Percentiles rank a stretch among this genome's conserved stretches.
Evolutionary conservation across 1,284 basidiomycete genomes (phyloP).

Genomic region (Albatrellus sp.): DNA sequence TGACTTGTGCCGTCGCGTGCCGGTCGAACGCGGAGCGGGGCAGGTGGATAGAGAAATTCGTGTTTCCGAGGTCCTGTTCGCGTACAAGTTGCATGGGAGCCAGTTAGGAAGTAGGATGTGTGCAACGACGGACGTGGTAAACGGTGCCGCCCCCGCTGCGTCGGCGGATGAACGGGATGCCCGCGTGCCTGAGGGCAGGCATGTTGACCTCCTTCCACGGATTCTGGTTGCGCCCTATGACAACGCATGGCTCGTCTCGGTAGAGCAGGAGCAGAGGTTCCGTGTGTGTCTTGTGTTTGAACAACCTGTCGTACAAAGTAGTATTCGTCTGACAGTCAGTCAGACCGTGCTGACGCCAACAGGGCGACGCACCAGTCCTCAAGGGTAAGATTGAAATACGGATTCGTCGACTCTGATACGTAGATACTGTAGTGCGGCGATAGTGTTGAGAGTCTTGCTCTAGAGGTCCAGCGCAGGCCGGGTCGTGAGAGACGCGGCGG

Average conservation of each 20-base stretch:
- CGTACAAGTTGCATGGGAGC: neutral
- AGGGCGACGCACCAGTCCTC: conserved; percentile 73
- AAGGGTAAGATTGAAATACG: conserved; percentile 88
- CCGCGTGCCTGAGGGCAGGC: conserved; percentile 31
- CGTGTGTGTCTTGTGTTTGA: conserved; percentile 57
- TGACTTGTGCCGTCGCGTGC: conserved; percentile 65
- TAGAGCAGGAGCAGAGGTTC: conserved; percentile 80
- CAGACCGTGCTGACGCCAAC: neutral
- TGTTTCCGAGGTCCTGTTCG: conserved; percentile 86
- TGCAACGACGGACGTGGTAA: conserved; percentile 66
- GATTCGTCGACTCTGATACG: conserved; percentile 73
- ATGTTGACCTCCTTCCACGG: conserved; percentile 96
- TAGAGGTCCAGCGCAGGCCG: conserved; percentile 4
- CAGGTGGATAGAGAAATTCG: conserved; percentile 92
- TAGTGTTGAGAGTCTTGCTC: conserved; percentile 1
- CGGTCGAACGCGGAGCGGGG: conserved; percentile 77
- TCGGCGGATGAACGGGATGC: conserved; percentile 74
- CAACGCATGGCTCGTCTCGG: conserved; percentile 80
- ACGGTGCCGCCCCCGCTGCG: conserved; percentile 96
- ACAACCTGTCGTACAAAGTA: conserved; percentile 47
- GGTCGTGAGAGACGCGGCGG: conserved; percentile 2
- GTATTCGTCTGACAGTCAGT: conserved; percentile 1
- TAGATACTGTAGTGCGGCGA: conserved; percentile 49
- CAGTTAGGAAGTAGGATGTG: neutral
- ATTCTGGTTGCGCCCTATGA: conserved; percentile 96